Evolutionary conservation across 148 eudicot genomes (phyloP).

Genomic region (Silene latifolia): DNA sequence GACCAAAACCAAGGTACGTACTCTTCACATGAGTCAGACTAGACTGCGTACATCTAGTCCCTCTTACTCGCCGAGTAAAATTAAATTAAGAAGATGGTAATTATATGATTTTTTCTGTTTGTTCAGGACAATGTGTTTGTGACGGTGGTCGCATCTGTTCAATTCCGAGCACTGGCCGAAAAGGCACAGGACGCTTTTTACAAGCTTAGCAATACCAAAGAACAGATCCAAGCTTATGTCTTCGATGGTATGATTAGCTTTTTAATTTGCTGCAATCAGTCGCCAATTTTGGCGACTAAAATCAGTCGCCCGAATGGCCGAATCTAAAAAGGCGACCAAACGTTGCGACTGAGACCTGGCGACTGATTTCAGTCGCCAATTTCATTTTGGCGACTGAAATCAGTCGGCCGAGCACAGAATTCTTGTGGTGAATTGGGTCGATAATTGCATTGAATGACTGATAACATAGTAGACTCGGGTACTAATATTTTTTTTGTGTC

Average conservation of each 20-base stretch:
- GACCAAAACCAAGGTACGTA: conserved; percentile 26
- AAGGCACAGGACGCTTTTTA: conserved; percentile 63
- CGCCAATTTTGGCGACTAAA: no score
- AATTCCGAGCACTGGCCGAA: conserved; percentile 52
- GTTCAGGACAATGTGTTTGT: conserved; percentile 63
- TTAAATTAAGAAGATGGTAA: background rate
- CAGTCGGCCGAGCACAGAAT: no score
- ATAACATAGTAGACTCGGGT: background rate
- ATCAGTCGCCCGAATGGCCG: no score
- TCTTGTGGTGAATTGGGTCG: no score
- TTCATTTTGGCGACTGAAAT: no score
- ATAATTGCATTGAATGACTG: background rate
- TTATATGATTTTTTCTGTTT: background rate
- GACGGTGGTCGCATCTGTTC: conserved; percentile 56
- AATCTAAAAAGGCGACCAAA: no score
- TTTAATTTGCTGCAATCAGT: no score
- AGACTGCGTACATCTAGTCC: no score
- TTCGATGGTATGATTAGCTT: conserved; percentile 42
- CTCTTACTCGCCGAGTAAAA: no score
- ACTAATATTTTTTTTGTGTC: background rate
- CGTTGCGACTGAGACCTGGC: no score
- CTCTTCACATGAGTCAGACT: background rate
- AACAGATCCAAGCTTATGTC: conserved; percentile 64
- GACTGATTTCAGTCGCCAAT: no score
- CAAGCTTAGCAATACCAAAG: conserved; percentile 50